Conservation (phyloP, 1,284 basidiomycete genomes). For the Agaricales sp. region DNA sequence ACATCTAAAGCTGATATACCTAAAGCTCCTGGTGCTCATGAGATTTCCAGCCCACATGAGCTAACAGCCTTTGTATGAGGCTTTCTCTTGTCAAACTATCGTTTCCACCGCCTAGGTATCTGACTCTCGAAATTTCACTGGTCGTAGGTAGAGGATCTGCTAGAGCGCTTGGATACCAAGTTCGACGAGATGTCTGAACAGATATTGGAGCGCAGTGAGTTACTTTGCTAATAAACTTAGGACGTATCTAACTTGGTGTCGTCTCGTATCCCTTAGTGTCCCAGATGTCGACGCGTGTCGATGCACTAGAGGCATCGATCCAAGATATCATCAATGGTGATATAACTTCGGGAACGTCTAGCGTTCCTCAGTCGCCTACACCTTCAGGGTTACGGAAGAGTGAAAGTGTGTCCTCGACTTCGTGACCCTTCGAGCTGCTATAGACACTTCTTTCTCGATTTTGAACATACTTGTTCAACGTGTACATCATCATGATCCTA, state of each 20-base stretch:
- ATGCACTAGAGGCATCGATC: slow-evolving; percentile 69
- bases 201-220: slow-evolving; percentile 66
- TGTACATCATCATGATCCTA: too few relatives aligned
- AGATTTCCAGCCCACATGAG: slow-evolving; percentile 76
- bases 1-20: slow-evolving; percentile 22
- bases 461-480: too few relatives aligned
- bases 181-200: slow-evolving; percentile 80
- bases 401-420: slow-evolving; percentile 18
- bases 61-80: slow-evolving; percentile 73
- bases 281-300: slow-evolving; percentile 78
- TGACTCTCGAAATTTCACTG: neutral
- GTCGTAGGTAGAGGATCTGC: slow-evolving; percentile 60
- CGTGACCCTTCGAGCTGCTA: too few relatives aligned
- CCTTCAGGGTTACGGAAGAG: slow-evolving; percentile 29
- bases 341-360: slow-evolving; percentile 19
- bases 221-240: neutral
- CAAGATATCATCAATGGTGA: slow-evolving; percentile 78
- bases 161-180: slow-evolving; percentile 69
- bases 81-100: slow-evolving; percentile 2
- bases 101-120: slow-evolving; percentile 4
- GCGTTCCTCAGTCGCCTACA: slow-evolving; percentile 42
- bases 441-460: too few relatives aligned
- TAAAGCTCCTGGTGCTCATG: slow-evolving; percentile 29
- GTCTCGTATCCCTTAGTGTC: slow-evolving; percentile 35
- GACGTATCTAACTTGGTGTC: neutral